phyloP scores from a whole-genome alignment of 805 yeast species.

The Yamadazyma laniorum region DNA sequence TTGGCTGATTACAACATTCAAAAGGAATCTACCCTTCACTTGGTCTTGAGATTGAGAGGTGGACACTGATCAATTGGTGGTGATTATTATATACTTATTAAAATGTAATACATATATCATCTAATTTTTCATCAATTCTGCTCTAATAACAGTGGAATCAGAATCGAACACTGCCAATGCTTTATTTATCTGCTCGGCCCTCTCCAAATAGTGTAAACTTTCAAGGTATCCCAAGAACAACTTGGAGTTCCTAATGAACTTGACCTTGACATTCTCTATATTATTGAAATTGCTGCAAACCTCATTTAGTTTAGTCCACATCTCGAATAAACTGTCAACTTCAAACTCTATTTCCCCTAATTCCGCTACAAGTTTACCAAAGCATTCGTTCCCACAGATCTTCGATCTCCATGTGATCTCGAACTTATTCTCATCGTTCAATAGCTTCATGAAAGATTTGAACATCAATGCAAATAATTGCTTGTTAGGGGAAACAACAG shows the following conservation, averaged over 20 bases:
- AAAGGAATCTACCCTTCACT: conserved; percentile 92
- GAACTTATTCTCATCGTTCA: conserved; percentile 20
- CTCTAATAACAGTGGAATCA: conserved; percentile 47
- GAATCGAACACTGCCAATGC: conserved; percentile 18
- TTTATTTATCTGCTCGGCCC: conserved; percentile 13
- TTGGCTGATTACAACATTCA: conserved; percentile 96
- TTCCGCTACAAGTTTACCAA: conserved; percentile 19
- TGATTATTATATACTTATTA: conserved; percentile 1
- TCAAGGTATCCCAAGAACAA: conserved; percentile 18
- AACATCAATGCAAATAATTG: conserved; percentile 26
- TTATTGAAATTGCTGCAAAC: conserved; percentile 37
- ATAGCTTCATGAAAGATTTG: conserved; percentile 17
- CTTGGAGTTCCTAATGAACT: conserved; percentile 36
- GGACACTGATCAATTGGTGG: conserved; percentile 41
- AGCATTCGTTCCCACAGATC: conserved; percentile 42
- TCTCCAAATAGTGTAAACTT: conserved; percentile 13
- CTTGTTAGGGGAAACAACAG: conserved; percentile 10
- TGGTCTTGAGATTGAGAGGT: conserved; percentile 97
- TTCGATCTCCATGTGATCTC: conserved; percentile 63
- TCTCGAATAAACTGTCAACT: conserved; percentile 20
- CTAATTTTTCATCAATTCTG: conserved; percentile 22
- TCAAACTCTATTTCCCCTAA: conserved; percentile 13
- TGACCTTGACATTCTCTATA: conserved; percentile 61
- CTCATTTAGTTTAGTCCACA: conserved; percentile 23
- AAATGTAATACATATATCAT: conserved; percentile 1